Evolutionary conservation across 257 asterid genomes (phyloP), one percentile per base, ranked within the genome.

Genomic region (Galeopsis tetrahit): DNA sequence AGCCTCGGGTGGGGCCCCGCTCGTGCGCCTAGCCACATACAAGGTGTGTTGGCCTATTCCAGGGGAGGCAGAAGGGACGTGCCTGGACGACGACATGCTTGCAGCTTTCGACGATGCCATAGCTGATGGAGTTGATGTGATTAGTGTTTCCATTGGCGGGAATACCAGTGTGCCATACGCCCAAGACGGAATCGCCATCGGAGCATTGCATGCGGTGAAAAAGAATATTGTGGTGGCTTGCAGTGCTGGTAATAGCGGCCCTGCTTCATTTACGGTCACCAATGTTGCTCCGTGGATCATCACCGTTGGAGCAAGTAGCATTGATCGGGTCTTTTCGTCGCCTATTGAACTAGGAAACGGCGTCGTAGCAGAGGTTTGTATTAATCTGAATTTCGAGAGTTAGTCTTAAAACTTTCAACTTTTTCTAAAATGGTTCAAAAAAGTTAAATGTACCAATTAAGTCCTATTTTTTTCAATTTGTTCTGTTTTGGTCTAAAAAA

Each of bases 51-150:
- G 89, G 89, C 65, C 74, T 0, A 8, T 66, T 34, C 83, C 83
- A 0, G 31, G 57, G 38, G 7, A 49, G 34, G 65, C 58, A 4
- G 77, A 52, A 2, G 80, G 66, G 33, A 0, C 82, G 0, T 85
- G 89, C 66, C 28, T 71, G 6, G 43, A 17, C 0, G 83, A 71
- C 38, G 89, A 82, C 33, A 53, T 78, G 17, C 68, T 85, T 0
- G 85, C 87, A 2, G 89, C 84, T 2, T 75, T 85, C 9, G 89
- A 85, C 3, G 82, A 75, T n/a, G 89, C 89, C 46, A 75, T 85
- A 6, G 72, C 77, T 5, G 89, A 84, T 44, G 89, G 89, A 0
- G 89, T 84, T 15, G 53, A 80, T 0, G 79, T 85, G 7, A 56
- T 82, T 1, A 80, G 87, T 42, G 57, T 70, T 7, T 85, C 89